These are phyloP conservation scores for Rhizopus delemar DNA, from an alignment of 371 early-diverging fungal genomes.

Conservation along the genomic window DNA sequence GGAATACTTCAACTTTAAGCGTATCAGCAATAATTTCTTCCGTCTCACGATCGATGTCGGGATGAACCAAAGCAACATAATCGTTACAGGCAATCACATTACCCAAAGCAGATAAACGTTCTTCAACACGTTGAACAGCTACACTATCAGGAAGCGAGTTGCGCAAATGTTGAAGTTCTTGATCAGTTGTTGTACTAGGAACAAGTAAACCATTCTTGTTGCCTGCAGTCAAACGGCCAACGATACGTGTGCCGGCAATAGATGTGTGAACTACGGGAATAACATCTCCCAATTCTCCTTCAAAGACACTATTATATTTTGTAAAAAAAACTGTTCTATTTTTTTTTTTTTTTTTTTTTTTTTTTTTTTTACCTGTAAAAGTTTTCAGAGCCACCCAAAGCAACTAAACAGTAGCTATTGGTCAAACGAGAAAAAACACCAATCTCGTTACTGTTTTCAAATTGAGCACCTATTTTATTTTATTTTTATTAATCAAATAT, in stretches of 20 bases:
- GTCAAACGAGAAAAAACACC: conserved; percentile 98
- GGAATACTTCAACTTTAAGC: conserved; percentile 97
- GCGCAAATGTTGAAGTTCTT: conserved; percentile 98
- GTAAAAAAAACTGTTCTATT: neutral
- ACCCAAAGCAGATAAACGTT: conserved; percentile 98
- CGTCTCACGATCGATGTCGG: conserved; percentile 98
- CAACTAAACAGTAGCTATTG: conserved; percentile 99
- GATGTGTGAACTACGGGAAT: conserved; percentile 99
- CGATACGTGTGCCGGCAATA: conserved; percentile 97
- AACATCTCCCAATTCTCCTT: conserved; percentile 93
- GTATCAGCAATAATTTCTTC: conserved; percentile 99
- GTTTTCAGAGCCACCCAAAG: conserved; percentile 97
- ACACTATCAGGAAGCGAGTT: conserved; percentile 97
- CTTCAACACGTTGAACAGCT: conserved; percentile 96
- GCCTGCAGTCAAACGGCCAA: conserved; percentile 94
- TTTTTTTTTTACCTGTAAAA: conserved; percentile 82
- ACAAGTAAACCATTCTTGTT: conserved; percentile 98
- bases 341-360: neutral
- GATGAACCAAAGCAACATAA: conserved; percentile 98
- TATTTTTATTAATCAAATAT: neutral
- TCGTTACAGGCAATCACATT: conserved; percentile 99
- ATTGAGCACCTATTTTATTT: conserved; percentile 68
- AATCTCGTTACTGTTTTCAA: conserved; percentile 99
- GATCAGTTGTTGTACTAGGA: conserved; percentile 98
- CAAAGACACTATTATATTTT: conserved; percentile 75